Conservation (phyloP, 2,329 filamentous ascomycete species). For the Pseudodiploospora longispora region DNA sequence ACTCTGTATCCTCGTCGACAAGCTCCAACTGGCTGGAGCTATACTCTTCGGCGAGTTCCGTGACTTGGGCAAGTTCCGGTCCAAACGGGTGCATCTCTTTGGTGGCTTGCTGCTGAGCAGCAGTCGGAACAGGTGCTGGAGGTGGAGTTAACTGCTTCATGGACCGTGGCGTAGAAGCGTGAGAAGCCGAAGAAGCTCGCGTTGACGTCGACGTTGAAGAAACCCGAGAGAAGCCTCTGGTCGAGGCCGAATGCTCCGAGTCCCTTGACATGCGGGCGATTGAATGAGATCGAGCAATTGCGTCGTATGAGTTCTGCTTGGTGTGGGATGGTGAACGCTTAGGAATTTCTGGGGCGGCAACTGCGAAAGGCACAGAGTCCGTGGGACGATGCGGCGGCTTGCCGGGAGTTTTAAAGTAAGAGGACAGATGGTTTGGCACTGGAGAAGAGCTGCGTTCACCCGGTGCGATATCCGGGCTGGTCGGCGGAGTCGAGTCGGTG, state of each 20-base stretch:
- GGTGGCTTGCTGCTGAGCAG: slow-evolving; percentile 26
- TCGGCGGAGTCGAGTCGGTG: slow-evolving; percentile 52
- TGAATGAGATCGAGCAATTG: slow-evolving; percentile 59
- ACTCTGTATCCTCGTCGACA: slow-evolving; percentile 58
- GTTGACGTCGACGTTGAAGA: slow-evolving; percentile 47
- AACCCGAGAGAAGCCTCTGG: slow-evolving; percentile 43
- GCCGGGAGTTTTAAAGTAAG: slow-evolving; percentile 52
- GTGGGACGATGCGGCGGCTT: slow-evolving; percentile 27
- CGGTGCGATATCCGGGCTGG: slow-evolving; percentile 58
- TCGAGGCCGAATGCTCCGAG: slow-evolving; percentile 44
- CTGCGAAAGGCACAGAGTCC: slow-evolving; percentile 26
- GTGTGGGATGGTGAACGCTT: slow-evolving; percentile 78
- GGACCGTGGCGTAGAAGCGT: slow-evolving; percentile 21
- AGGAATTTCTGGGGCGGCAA: slow-evolving; percentile 50
- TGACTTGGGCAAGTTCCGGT: slow-evolving; percentile 82
- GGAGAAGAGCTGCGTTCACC: slow-evolving; percentile 47
- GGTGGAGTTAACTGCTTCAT: slow-evolving; percentile 22
- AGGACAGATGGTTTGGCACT: slow-evolving; percentile 59
- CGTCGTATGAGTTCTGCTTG: slow-evolving; percentile 72
- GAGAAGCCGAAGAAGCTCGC: slow-evolving; percentile 40
- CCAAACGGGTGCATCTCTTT: slow-evolving; percentile 67
- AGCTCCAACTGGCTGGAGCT: slow-evolving; percentile 51
- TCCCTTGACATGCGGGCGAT: slow-evolving; percentile 50
- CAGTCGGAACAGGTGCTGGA: slow-evolving; percentile 21
- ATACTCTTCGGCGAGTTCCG: slow-evolving; percentile 88